A percentile compares a stretch with the other conserved stretches of the same genome.
Evolutionary conservation across 345 rosid genomes (phyloP).

Genomic region (Toxicodendron radicans): DNA sequence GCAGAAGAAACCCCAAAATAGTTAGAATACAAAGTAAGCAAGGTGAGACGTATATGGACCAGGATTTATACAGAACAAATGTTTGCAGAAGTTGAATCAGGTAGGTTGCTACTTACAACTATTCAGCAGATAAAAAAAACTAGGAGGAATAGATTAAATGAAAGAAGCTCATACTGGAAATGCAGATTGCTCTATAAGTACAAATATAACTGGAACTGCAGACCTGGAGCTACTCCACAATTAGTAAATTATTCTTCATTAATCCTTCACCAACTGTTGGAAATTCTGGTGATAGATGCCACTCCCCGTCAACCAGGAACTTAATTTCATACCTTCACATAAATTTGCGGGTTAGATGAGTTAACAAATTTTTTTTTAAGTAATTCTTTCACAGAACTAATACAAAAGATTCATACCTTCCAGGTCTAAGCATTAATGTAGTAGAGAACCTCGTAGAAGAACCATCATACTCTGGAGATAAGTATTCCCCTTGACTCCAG

Average conservation of each 20-base stretch:
- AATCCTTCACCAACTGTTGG: slow-evolving; percentile 75
- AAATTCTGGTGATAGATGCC: slow-evolving; percentile 76
- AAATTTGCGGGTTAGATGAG: slow-evolving; percentile 6
- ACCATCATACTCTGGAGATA: slow-evolving; percentile 79
- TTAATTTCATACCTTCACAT: slow-evolving; percentile 81
- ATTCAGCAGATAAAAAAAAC: background rate
- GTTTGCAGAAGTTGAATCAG: background rate
- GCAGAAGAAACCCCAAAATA: too few species aligned
- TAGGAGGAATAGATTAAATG: background rate
- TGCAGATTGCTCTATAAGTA: background rate
- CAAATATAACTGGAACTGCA: background rate
- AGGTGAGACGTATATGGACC: too few species aligned
- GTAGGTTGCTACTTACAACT: background rate
- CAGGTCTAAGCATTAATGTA: slow-evolving; percentile 74
- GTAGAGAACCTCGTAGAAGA: slow-evolving; percentile 68
- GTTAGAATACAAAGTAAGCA: too few species aligned
- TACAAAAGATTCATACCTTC: slow-evolving; percentile 47
- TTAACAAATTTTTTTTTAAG: background rate
- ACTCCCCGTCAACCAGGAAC: slow-evolving; percentile 89
- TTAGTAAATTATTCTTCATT: slow-evolving; percentile 63
- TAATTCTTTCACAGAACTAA: background rate
- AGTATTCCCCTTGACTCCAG: slow-evolving; percentile 83
- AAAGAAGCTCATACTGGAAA: background rate
- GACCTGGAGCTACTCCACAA: slow-evolving; percentile 49
- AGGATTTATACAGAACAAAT: too few species aligned